Base-by-base conservation (phyloP, 2,329 filamentous ascomycete species). In the Penicillium sp. region DNA sequence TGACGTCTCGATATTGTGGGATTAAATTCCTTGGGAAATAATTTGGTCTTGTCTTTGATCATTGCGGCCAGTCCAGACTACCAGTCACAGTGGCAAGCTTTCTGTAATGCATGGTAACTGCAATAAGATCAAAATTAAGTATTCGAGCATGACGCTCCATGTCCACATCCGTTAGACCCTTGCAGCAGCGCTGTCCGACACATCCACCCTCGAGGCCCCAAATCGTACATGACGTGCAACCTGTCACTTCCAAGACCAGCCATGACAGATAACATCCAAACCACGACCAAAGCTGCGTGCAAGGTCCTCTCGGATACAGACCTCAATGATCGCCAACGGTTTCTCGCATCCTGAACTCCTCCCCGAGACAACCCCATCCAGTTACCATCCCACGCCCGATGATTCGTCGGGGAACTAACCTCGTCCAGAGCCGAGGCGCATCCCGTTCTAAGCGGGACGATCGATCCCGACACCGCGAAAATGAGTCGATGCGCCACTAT, bases 241-340 rank as follows among this genome's bases (percentile, higher is more conserved):
- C 18, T 22, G 18, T 22, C 18, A 22, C 18, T 22, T 22, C 18
- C 18, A 5, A 22, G 18, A 22, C 18, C 18, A 9, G 18, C 18
- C 9, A 22, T 22, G 18, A 22, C 18, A 22, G 18, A 9, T 22
- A 22, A 22, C 18, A 22, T 5, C 5, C 5, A 5, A 22, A 22
- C 18, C 18, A 9, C 18, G 9, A 22, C 18, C 18, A 22, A 22
- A 22, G 18, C 9, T 22, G 5, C 5, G 18, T 9, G 18, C 18
- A 22, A 22, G 18, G 22, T 37, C 6, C 7, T 34, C 28, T 35
- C 47, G 44, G 47, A 42, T 42, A 44, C 30, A 22, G 35, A 22
- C 46, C 47, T 22, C 23, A 20, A 32, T 39, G 51, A 51, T 52
- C 51, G 45, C 30, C 48, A 51, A 54, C 50, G 48, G 46, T 45